Percentiles rank a stretch among this genome's conserved stretches.
Conservation (phyloP, 2,329 filamentous ascomycete genomes). For the Scytalidium sp. region DNA sequence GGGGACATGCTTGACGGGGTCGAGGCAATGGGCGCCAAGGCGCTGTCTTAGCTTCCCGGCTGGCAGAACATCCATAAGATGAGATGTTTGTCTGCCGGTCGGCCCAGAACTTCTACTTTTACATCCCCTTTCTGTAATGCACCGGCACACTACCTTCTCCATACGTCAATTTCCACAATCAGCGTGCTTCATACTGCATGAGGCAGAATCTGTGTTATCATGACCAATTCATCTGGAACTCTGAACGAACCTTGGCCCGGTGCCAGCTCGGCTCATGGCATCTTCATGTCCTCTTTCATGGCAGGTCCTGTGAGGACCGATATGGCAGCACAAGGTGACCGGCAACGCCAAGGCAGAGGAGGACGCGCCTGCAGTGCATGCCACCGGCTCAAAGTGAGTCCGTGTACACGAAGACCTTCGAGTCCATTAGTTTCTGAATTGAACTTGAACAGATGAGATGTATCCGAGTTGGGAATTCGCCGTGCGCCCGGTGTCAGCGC, state of each 20-base stretch:
- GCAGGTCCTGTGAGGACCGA: not conserved
- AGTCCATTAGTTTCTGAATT: not conserved
- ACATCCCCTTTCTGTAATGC: too few relatives aligned
- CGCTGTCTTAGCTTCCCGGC: too few relatives aligned
- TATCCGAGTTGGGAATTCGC: conserved; percentile 4
- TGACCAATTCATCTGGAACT: too few relatives aligned
- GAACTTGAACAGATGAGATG: conserved; percentile 9
- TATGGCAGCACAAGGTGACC: not conserved
- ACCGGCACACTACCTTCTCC: too few relatives aligned
- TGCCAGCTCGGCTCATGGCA: not conserved
- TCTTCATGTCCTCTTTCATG: not conserved
- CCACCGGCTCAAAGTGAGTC: not conserved
- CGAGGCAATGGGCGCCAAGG: too few relatives aligned
- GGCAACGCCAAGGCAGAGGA: not conserved
- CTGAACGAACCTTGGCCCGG: not conserved
- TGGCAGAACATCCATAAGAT: too few relatives aligned
- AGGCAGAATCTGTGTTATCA: too few relatives aligned
- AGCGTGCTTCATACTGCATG: too few relatives aligned
- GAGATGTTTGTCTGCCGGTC: too few relatives aligned
- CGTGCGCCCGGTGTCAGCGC: conserved; percentile 8
- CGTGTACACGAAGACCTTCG: not conserved
- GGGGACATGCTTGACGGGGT: too few relatives aligned
- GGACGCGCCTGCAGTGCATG: not conserved
- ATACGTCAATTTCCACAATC: too few relatives aligned
- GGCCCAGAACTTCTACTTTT: too few relatives aligned